Base-by-base conservation (phyloP, 495 filamentous ascomycete species). In the Lophiostoma macrostomum region DNA sequence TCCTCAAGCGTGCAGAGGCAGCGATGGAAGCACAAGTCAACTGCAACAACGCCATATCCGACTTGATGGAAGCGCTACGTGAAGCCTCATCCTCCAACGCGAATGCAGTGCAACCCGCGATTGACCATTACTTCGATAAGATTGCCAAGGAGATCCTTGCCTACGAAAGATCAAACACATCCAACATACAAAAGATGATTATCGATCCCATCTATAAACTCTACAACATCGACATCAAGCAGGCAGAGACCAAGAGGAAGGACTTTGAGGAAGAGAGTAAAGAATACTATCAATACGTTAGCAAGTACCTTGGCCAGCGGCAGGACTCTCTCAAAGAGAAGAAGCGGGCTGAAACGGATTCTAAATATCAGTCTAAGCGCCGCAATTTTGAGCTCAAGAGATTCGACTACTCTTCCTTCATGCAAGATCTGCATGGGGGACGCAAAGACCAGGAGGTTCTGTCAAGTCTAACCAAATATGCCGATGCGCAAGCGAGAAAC, bases 221-320 rank as follows among this genome's bases (percentile, higher is more conserved):
- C 2, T 99, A 99, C 70, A 85, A 88, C 54, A 76, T 89, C 50
- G 93, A 99, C 57, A 96, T 99, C 73, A 99, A 99, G 70, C 90
- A 96, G 71, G 93, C 91, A 14, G 93, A 99, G 61, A 74, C 86
- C 22, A 97, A 97, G 73, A 96, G 91, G 73, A 90, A 90, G 50
- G 94, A 97, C 64, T 99, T 97, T 58, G 93, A 99, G 49, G 93
- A 99, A 58, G 93, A 97, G 64, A 96, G 90, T 69, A 88, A 90
- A 64, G 91, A 97, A 65, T 99, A 95, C 71, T 99, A 99, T 72
- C 82, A 82, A 44, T 96, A 95, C 65, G 87, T 96, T 36, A 84
- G 88, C 60, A 85, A 89, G 23, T 99, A 99, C 69, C 81, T 99
- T 12, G 91, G 93, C 32, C 93, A 96, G 64, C 81, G 90, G 37